These are phyloP conservation scores for Chrysopogon serrulatus DNA, from an alignment of 176 grass and related monocot species.

Conservation along the genomic window DNA sequence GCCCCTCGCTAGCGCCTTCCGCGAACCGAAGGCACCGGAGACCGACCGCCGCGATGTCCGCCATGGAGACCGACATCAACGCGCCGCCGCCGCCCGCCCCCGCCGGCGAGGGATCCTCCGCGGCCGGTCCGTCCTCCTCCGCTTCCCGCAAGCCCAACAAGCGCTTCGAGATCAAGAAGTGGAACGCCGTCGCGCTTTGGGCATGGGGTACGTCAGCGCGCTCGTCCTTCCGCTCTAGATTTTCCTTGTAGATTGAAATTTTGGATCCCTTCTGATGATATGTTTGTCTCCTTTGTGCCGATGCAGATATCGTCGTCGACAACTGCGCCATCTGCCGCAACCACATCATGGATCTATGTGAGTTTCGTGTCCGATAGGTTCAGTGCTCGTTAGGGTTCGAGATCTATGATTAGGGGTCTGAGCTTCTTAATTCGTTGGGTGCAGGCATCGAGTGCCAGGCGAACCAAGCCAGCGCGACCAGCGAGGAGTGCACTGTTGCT, in stretches of 20 bases:
- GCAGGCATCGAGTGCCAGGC: constrained; percentile 99
- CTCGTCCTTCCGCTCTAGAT: background rate
- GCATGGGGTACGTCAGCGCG: constrained; percentile 65
- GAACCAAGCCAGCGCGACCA: constrained; percentile 97
- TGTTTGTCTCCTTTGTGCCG: background rate
- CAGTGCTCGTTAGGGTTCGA: background rate
- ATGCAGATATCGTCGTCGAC: constrained; percentile 96
- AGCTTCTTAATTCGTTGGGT: background rate
- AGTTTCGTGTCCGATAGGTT: constrained; percentile 7
- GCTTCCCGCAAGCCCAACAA: constrained; percentile 70
- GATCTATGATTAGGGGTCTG: constrained; percentile 17
- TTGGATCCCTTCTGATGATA: background rate
- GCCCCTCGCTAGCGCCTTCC: background rate
- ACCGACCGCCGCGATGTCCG: constrained; percentile 52
- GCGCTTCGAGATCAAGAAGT: constrained; percentile 99
- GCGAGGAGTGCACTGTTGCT: constrained; percentile 98
- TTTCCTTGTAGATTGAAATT: background rate
- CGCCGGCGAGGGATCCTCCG: constrained; percentile 59
- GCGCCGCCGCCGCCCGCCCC: constrained; percentile 39
- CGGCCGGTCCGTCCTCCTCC: constrained; percentile 32
- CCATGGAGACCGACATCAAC: constrained; percentile 82
- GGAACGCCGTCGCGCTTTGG: constrained; percentile 99
- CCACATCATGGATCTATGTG: constrained; percentile 99
- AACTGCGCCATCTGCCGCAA: constrained; percentile 99
- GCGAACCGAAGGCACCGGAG: background rate